These are phyloP conservation scores for Phytophthora idaei DNA, from an alignment of 352 stramenopile species.

Conservation along the genomic window DNA sequence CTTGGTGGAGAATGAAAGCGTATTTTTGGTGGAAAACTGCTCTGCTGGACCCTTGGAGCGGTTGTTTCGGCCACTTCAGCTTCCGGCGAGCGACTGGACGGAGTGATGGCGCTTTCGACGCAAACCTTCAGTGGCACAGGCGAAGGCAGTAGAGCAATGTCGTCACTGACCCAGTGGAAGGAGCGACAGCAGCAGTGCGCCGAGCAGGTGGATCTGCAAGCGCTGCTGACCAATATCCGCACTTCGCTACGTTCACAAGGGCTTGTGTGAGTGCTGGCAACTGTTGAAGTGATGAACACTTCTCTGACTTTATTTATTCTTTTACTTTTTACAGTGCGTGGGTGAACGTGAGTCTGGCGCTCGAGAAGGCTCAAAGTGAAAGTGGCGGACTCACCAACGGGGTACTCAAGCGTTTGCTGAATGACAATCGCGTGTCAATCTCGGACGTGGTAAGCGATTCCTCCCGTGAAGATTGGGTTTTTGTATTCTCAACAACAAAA, in stretches of 20 bases:
- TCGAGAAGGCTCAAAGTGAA: constrained; percentile 56
- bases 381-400: constrained; percentile 50
- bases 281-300: background rate
- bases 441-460: constrained; percentile 55
- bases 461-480: no score
- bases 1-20: background rate
- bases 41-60: background rate
- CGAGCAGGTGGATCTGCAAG: constrained; percentile 58
- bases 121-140: constrained; percentile 2
- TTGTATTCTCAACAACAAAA: constrained; percentile 1
- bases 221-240: constrained; percentile 51
- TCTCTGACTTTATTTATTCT: background rate
- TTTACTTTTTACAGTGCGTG: constrained; percentile 40
- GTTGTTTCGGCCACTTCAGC: constrained; percentile 24
- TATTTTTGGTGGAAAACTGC: constrained; percentile 21
- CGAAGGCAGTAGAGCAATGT: constrained; percentile 20
- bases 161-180: constrained; percentile 80
- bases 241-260: constrained; percentile 46
- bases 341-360: constrained; percentile 51
- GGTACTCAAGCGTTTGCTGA: constrained; percentile 64
- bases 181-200: constrained; percentile 67
- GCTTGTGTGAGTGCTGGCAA: constrained; percentile 46
- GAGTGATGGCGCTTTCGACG: constrained; percentile 31
- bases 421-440: constrained; percentile 48
- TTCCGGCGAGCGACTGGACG: constrained; percentile 3